Evolutionary conservation across 2,329 filamentous ascomycete species (phyloP).

Genomic region (Colletotrichum endophyticum): DNA sequence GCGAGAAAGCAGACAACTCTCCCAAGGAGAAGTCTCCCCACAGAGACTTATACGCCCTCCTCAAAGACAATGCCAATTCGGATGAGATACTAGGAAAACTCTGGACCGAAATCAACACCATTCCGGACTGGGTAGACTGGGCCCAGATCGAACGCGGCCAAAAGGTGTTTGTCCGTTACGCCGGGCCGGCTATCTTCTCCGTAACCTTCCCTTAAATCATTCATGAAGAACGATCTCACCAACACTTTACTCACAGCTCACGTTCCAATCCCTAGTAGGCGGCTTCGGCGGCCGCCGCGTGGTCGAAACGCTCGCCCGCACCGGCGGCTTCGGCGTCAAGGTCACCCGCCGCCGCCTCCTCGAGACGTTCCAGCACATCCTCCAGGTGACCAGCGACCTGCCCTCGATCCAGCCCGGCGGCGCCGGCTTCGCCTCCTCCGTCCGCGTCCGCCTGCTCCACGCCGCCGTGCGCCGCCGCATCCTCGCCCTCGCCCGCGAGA

Average conservation of each 20-base stretch:
- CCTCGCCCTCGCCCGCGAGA: conserved; percentile 55
- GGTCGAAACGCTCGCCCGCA: conserved; percentile 75
- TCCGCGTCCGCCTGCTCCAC: conserved; percentile 70
- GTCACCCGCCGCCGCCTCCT: conserved; percentile 67
- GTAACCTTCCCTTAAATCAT: too few relatives aligned
- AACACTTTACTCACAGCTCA: conserved; percentile 41
- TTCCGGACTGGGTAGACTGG: conserved; percentile 82
- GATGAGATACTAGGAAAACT: conserved; percentile 61
- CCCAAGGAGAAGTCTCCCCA: conserved; percentile 31
- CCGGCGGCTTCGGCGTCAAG: conserved; percentile 74
- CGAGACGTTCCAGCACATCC: conserved; percentile 78
- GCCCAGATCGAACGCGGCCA: conserved; percentile 76
- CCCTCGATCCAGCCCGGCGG: conserved; percentile 72
- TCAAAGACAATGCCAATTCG: conserved; percentile 60
- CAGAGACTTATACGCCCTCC: conserved; percentile 67
- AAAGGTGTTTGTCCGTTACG: conserved; percentile 79
- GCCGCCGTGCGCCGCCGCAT: conserved; percentile 68
- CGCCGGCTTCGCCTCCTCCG: conserved; percentile 62
- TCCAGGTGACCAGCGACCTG: conserved; percentile 71
- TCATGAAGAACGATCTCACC: conserved; percentile 32
- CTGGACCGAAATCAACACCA: conserved; percentile 69
- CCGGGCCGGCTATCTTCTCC: conserved; percentile 67
- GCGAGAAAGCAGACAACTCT: conserved; percentile 34
- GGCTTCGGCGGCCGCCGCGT: conserved; percentile 76
- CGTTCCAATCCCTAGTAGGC: conserved; percentile 70